phyloP scores from a whole-genome alignment of 2,329 filamentous ascomycete species.

The Nothophaeocryptopus gaeumannii region DNA sequence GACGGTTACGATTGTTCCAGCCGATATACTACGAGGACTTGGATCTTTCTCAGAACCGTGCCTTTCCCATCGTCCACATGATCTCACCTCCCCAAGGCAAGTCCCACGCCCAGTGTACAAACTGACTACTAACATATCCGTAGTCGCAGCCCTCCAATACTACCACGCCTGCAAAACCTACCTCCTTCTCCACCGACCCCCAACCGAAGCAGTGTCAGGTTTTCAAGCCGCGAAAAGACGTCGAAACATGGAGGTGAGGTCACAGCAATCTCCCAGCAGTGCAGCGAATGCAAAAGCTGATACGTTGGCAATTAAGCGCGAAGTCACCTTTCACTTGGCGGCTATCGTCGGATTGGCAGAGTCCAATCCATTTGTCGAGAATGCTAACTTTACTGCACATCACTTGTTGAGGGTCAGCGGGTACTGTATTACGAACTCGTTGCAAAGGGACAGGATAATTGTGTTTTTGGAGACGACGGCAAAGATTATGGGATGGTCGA shows the following conservation, averaged over 20 bases:
- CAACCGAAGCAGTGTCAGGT: constrained; percentile 12
- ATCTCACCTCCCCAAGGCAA: constrained; percentile 34
- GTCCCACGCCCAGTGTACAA: background rate
- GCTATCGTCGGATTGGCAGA: constrained; percentile 23
- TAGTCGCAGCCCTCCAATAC: constrained; percentile 38
- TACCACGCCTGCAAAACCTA: constrained; percentile 37
- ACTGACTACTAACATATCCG: background rate
- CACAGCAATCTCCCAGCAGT: background rate
- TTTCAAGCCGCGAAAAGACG: constrained; percentile 22
- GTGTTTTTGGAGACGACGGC: constrained; percentile 18
- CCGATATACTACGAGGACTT: constrained; percentile 30
- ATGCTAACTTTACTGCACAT: constrained; percentile 26
- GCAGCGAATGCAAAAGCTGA: background rate
- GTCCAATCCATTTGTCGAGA: constrained; percentile 25
- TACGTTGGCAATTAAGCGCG: constrained; percentile 13
- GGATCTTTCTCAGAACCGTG: constrained; percentile 14
- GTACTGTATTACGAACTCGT: constrained; percentile 21
- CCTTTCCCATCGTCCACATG: constrained; percentile 35
- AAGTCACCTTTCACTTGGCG: constrained; percentile 18
- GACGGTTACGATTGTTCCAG: constrained; percentile 24
- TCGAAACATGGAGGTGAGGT: constrained; percentile 19
- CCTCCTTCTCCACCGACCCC: constrained; percentile 18
- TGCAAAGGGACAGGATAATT: constrained; percentile 20
- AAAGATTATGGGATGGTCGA: constrained; percentile 22
- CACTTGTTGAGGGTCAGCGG: constrained; percentile 25